Percentiles rank a stretch among this genome's conserved stretches.
Evolutionary conservation across 2,329 filamentous ascomycete genomes (phyloP).

Genomic region (Fusarium floridanum): DNA sequence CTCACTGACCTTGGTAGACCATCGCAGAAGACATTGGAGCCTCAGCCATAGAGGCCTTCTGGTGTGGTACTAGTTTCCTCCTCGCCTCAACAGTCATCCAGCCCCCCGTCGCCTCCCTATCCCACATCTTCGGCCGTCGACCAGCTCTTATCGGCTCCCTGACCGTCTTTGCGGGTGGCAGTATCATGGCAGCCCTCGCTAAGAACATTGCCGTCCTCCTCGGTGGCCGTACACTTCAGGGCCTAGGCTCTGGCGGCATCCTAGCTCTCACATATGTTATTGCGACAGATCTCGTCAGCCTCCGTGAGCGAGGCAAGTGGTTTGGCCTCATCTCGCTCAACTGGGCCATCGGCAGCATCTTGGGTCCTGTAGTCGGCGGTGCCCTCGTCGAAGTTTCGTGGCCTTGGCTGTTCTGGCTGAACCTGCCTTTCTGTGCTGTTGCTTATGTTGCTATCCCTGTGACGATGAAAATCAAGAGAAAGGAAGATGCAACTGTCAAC

Average conservation of each 20-base stretch:
- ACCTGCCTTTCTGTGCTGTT: conserved; percentile 64
- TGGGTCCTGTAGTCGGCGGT: conserved; percentile 60
- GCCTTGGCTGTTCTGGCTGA: conserved; percentile 77
- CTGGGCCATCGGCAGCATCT: conserved; percentile 68
- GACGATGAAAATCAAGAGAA: conserved; percentile 37
- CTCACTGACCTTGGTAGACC: conserved; percentile 17
- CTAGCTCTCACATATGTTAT: conserved; percentile 61
- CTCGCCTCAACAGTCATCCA: conserved; percentile 43
- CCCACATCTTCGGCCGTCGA: conserved; percentile 41
- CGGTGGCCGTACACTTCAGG: conserved; percentile 64
- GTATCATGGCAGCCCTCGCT: conserved; percentile 40
- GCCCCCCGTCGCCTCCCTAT: conserved; percentile 41
- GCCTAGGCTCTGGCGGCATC: conserved; percentile 65
- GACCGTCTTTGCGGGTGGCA: conserved; percentile 34
- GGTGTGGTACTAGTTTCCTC: conserved; percentile 43
- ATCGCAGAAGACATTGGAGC: conserved; percentile 42
- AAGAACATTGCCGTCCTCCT: conserved; percentile 52
- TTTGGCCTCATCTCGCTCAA: conserved; percentile 55
- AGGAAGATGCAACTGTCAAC: conserved; percentile 16
- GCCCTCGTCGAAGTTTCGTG: conserved; percentile 66
- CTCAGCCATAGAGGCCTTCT: conserved; percentile 42
- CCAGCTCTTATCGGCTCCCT: conserved; percentile 37
- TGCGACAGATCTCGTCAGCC: conserved; percentile 60
- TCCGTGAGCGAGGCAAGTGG: conserved; percentile 58
- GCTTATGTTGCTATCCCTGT: conserved; percentile 37